phyloP scores from a whole-genome alignment of 2,329 filamentous ascomycete genomes.

The Juglanconis juglandina region DNA sequence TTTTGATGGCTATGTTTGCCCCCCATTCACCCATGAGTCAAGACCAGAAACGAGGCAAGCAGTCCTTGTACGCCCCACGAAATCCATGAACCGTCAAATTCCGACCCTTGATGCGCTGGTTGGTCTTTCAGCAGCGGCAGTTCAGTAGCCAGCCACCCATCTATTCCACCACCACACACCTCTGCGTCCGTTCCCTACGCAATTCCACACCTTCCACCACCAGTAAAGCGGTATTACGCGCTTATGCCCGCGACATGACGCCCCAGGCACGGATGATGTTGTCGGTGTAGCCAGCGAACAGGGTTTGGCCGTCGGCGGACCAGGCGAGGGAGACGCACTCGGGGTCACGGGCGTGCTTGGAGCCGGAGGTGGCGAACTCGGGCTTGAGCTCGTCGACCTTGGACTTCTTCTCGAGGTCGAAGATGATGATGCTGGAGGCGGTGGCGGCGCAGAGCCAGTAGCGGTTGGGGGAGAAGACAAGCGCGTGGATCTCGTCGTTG shows the following conservation, averaged over 20 bases:
- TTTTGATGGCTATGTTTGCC: conserved; percentile 21
- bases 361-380: conserved; percentile 86
- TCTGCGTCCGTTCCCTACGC: conserved; percentile 5
- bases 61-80: conserved; percentile 30
- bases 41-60: conserved; percentile 33
- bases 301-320: conserved; percentile 96
- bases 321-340: conserved; percentile 97
- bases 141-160: conserved; percentile 16
- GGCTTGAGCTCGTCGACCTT: conserved; percentile 99
- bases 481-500: conserved; percentile 99
- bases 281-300: conserved; percentile 99
- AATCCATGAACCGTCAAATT: conserved; percentile 28
- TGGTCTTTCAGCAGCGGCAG: conserved; percentile 19
- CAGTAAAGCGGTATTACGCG: conserved; percentile 1
- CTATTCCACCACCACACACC: conserved; percentile 14
- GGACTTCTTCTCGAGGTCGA: conserved; percentile 99
- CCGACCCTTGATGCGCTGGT: conserved; percentile 15
- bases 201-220: conserved; percentile 5
- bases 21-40: conserved; percentile 26
- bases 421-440: conserved; percentile 98
- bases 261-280: conserved; percentile 98
- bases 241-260: conserved; percentile 90
- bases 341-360: conserved; percentile 84
- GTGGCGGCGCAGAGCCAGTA: conserved; percentile 99
- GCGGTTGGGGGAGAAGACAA: conserved; percentile 99